Base-by-base conservation (phyloP, 148 eudicot genomes). In the Vaccinium macrocarpon region DNA sequence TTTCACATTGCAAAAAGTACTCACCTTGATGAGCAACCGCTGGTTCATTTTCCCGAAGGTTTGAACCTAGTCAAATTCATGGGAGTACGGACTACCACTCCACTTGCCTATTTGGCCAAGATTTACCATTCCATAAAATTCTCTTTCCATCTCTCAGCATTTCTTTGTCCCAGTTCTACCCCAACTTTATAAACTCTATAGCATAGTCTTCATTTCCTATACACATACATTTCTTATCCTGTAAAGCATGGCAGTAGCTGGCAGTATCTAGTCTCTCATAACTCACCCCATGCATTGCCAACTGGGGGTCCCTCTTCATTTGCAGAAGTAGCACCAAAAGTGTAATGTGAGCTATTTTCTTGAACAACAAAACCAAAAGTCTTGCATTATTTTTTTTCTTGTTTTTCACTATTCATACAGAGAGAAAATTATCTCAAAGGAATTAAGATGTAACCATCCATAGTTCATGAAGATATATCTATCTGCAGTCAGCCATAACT, bases 11-110 rank as follows among this genome's bases (percentile, higher is more conserved):
- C 71, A 64, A 64, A 64, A 2, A 88, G 21, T 76, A 79, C 84
- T 61, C 86, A 90, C 84, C 85, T 84, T 88, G 87, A 84, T 62
- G 57, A 23, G 50, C 38, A 85, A 27, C 68, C 77, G 79, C 80
- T n/a, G 52, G 52, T 78, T 55, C 85, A 35, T 80, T 76, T 14
- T 85, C 87, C 72, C 25, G 80, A 35, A 35, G 38, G 38, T 35
- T 35, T 35, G 38, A 35, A 35, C 38, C 38, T 35, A 35, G 38
- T 35, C 38, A 35, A 35, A 35, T 35, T 35, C 38, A 35, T 35
- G 38, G 38, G 38, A 35, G 38, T 35, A 35, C 38, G 38, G 38
- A 2, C 38, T 35, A 35, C 38, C 38, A 35, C 2, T 35, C 38
- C 38, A 35, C 38, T 35, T 35, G 38, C 78, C 15, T 75, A 53